Percentiles rank a stretch among this genome's conserved stretches.
These are phyloP conservation scores for Dianthus caryophyllus DNA, from an alignment of 148 eudicot genomes.

Conservation along the genomic window DNA sequence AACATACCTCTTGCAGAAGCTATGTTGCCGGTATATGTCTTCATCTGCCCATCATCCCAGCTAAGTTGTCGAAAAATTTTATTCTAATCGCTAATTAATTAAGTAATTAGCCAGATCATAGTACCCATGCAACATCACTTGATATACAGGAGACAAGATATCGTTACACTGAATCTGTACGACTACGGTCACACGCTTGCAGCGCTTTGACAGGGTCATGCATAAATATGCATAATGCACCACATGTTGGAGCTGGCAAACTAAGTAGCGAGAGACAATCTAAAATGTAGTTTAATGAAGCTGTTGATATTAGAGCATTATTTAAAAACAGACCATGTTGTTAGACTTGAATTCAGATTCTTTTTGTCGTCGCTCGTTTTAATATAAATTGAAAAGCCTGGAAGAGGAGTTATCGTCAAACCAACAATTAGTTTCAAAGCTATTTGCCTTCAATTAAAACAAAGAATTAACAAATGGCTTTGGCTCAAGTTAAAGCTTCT, in stretches of 20 bases:
- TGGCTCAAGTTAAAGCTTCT: conserved; percentile 2
- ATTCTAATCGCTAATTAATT: not conserved
- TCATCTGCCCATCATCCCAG: conserved; percentile 4
- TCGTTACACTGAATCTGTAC: not conserved
- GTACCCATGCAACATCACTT: not conserved
- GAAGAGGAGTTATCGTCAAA: conserved; percentile 5
- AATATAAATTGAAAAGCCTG: conserved; percentile 10
- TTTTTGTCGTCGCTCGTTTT: conserved; percentile 12
- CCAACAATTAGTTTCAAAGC: not conserved
- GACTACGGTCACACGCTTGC: not conserved
- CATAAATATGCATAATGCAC: not conserved
- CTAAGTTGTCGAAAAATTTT: not conserved
- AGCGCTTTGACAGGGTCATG: not conserved
- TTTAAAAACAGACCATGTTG: not conserved
- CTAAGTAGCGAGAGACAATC: conserved; percentile 7
- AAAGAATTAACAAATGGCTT: not conserved
- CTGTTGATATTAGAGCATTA: not conserved
- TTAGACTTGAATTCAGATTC: conserved; percentile 4
- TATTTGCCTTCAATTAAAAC: not conserved
- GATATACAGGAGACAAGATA: conserved; percentile 1
- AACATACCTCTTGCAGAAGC: not conserved
- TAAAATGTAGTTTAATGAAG: not conserved
- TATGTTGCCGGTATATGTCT: not conserved
- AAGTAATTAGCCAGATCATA: not conserved
- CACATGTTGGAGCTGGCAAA: not conserved